These are phyloP conservation scores for Aegilops longissima DNA, from an alignment of 176 grass and related monocot genomes.

Conservation along the genomic window DNA sequence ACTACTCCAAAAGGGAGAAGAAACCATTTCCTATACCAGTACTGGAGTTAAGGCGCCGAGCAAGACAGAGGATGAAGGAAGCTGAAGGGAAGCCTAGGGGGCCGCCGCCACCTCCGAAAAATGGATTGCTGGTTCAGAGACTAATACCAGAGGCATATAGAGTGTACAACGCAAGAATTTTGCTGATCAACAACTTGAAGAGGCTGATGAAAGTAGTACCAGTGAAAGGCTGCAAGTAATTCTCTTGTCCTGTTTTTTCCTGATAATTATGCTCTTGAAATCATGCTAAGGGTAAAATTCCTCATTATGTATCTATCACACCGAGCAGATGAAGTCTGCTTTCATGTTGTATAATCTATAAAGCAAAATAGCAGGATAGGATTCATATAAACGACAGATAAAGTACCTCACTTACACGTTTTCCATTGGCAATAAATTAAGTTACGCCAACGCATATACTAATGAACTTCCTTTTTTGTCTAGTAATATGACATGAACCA, in stretches of 20 bases:
- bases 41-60: constrained; percentile 76
- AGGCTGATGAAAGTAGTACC: constrained; percentile 87
- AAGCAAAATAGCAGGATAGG: not conserved
- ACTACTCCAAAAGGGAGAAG: constrained; percentile 81
- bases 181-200: constrained; percentile 91
- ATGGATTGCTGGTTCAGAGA: constrained; percentile 78
- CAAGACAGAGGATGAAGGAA: constrained; percentile 73
- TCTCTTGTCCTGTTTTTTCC: constrained; percentile 11
- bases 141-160: constrained; percentile 88
- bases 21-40: constrained; percentile 96
- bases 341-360: constrained; percentile 3
- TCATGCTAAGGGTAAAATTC: not conserved
- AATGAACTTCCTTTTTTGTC: not conserved
- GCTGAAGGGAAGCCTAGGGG: constrained; percentile 58
- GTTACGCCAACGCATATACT: not conserved
- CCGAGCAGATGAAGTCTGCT: not conserved
- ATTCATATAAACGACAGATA: not conserved
- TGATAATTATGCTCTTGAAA: not conserved
- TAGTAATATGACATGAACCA: constrained; percentile 13
- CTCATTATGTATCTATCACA: not conserved
- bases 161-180: constrained; percentile 87
- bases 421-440: not conserved
- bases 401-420: not conserved
- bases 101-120: constrained; percentile 70
- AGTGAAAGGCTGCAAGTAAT: constrained; percentile 92